Evolutionary conservation across 2,329 filamentous ascomycete species (phyloP).

Genomic region (Macrophomina pseudophaseolina): DNA sequence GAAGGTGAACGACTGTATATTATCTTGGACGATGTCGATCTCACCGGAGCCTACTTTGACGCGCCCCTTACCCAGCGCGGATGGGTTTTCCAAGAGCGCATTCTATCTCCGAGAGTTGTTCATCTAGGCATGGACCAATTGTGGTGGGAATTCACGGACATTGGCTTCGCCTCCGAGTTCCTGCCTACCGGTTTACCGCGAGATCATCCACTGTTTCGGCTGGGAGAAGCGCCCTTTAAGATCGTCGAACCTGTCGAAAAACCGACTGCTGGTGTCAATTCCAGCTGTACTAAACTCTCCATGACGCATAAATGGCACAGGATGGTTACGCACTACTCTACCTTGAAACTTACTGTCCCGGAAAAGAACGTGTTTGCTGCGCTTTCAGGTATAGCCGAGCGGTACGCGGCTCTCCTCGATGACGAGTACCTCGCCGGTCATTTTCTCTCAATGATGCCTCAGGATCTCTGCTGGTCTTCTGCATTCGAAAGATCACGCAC

Average conservation of each 20-base stretch:
- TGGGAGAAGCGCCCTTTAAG: neutral
- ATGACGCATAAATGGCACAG: neutral
- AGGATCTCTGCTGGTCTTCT: neutral
- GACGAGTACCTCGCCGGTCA: neutral
- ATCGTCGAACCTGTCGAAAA: neutral
- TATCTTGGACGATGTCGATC: accelerated
- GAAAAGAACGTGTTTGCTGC: neutral
- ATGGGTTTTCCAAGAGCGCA: constrained; percentile 23
- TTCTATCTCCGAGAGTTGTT: constrained; percentile 18
- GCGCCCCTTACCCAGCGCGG: constrained; percentile 3
- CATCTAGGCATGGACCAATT: constrained; percentile 1
- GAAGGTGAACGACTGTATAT: neutral
- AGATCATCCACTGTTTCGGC: neutral
- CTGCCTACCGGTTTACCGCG: neutral
- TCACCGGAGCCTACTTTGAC: neutral
- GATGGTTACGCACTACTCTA: neutral
- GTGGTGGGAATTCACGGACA: constrained; percentile 14
- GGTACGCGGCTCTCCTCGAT: neutral
- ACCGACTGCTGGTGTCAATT: neutral
- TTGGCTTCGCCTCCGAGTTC: neutral
- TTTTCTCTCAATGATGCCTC: neutral
- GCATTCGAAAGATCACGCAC: neutral
- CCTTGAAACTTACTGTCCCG: neutral
- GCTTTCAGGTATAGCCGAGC: neutral
- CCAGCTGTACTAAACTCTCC: too few species aligned